A percentile compares a stretch with the other conserved stretches of the same genome.
These are phyloP conservation scores for Berberis thunbergii DNA, from an alignment of 164 flowering plant genomes.

Conservation along the genomic window DNA sequence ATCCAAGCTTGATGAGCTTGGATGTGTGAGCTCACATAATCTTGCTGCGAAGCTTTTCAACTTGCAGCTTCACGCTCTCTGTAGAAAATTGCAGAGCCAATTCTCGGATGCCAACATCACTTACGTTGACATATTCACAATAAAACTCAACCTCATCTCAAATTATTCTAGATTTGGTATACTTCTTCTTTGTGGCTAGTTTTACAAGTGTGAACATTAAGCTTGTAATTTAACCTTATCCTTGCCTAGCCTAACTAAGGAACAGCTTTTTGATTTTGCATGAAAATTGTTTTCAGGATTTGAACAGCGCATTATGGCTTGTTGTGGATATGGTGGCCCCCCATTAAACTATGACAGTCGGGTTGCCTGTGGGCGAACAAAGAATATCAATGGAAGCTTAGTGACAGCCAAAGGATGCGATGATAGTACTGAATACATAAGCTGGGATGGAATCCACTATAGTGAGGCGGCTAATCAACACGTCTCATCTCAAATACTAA, in stretches of 20 bases:
- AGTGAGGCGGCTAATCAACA: conserved; percentile 71
- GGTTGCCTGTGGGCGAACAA: conserved; percentile 52
- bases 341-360: conserved; percentile 60
- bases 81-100: conserved; percentile 43
- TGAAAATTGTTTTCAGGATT: conserved; percentile 42
- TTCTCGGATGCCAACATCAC: conserved; percentile 50
- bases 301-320: conserved; percentile 50
- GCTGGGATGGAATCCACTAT: conserved; percentile 84
- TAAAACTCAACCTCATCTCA: conserved; percentile 60
- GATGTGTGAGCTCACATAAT: conserved; percentile 72
- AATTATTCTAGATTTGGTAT: conserved; percentile 65
- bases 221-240: background rate
- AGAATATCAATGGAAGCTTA: conserved; percentile 44
- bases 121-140: conserved; percentile 60
- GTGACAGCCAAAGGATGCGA: conserved; percentile 48
- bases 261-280: background rate
- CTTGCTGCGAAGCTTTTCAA: conserved; percentile 75
- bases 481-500: conserved; percentile 57
- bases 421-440: conserved; percentile 50
- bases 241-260: background rate
- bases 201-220: background rate
- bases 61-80: conserved; percentile 71
- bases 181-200: conserved; percentile 2
- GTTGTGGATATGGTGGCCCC: conserved; percentile 78
- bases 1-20: conserved; percentile 67